Base-by-base conservation (phyloP, 768 basidiomycete species). In the Kwoniella dejecticola region DNA sequence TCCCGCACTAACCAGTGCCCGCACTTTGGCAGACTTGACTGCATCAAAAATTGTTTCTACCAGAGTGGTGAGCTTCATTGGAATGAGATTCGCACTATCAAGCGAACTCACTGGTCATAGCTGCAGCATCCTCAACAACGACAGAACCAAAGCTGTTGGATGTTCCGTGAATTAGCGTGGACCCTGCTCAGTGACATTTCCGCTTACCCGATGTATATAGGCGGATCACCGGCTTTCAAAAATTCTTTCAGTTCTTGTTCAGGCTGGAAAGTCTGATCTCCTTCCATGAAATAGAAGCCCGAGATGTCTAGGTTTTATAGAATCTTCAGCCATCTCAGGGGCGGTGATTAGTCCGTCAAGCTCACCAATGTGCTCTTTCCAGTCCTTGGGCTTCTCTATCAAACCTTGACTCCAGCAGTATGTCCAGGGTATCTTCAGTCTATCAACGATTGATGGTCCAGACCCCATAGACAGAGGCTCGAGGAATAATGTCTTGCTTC, bases 241-340 rank as follows among this genome's bases (percentile, higher is more conserved):
- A 86, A 87, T 0, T 80, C 72, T 3, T 77, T 79, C 13, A 86
- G 76, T 11, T 85, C 85, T 6, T 77, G 70, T 6, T 81, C 76
- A 0, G 86, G 85, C 41, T 78, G 72, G 68, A 83, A 86, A 21
- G 75, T 80, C 3, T 81, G 80, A 0, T 83, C 84, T 15, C 84
- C 78, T 64, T 85, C 84, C 5, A 86, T 79, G 72, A 87, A 87
- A 68, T 86, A 86, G 69, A 87, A 87, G 1, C 86, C 86, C 15
- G 84, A 83, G 13, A 87, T 81, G 67, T 87, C 86, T 86, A 49
- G 24, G 4, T 40, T 15, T 27, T 4, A n/a, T 1, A 40, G 49
- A 10, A 46, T 26, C 15, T 19, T 31, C n/a, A 7, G n/a, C n/a
- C n/a, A n/a, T n/a, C n/a, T n/a, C n/a, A n/a, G n/a, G n/a, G n/a